Conservation (phyloP, 2,329 filamentous ascomycete genomes). For the Aspergillus brasiliensis region DNA sequence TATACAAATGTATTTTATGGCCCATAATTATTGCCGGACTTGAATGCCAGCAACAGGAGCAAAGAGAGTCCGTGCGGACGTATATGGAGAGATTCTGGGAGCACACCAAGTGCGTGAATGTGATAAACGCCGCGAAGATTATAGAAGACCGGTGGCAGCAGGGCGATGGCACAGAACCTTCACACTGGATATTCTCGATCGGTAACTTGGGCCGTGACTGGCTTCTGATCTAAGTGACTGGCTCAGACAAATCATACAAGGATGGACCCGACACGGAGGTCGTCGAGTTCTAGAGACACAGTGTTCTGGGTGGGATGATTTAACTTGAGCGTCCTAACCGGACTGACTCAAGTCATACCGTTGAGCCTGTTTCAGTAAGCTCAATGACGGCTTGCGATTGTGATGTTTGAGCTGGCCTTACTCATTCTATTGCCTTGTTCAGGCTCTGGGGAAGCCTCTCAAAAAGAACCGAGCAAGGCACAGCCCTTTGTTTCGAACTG, state of each 20-base stretch:
- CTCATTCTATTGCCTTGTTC: no score
- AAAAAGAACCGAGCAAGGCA: no score
- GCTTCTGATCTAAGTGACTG: constrained; percentile 29
- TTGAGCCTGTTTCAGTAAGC: no score
- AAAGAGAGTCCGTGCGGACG: constrained; percentile 26
- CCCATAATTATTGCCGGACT: constrained; percentile 38
- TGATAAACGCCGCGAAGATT: constrained; percentile 33
- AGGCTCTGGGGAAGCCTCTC: no score
- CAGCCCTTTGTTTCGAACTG: no score
- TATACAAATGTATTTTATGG: constrained; percentile 41
- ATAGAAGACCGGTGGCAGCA: constrained; percentile 31
- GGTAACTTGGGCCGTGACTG: constrained; percentile 32
- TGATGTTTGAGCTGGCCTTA: no score
- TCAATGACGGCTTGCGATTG: no score
- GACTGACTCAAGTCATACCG: no score
- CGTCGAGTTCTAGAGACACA: neutral
- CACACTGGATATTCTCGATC: constrained; percentile 35
- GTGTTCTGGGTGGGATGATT: no score
- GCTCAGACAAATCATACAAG: neutral
- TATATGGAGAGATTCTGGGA: constrained; percentile 34
- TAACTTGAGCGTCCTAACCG: no score
- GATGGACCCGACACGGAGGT: neutral
- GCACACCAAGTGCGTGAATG: constrained; percentile 36
- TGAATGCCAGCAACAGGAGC: constrained; percentile 26
- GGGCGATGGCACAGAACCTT: constrained; percentile 7